Percentiles rank a stretch among this genome's conserved stretches.
Evolutionary conservation across 257 asterid species (phyloP).

Genomic region (Salvia miltiorrhiza): DNA sequence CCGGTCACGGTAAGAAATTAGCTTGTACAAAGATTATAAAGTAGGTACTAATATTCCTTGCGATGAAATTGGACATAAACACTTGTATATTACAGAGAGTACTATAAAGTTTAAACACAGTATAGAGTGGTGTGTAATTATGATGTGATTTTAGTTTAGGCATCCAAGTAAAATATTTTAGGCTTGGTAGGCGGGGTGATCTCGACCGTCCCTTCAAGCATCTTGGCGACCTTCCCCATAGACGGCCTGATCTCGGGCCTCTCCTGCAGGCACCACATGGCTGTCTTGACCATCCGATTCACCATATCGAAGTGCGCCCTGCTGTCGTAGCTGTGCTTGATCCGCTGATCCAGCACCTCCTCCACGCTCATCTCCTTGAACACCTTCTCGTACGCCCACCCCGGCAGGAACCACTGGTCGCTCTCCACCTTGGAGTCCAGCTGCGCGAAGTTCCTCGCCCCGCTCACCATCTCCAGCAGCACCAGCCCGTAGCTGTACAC

Average conservation of each 20-base stretch:
- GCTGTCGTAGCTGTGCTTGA: slow-evolving; percentile 53
- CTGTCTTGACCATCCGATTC: slow-evolving; percentile 81
- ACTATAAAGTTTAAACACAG: too few species aligned
- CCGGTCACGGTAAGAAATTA: too few species aligned
- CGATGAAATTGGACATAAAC: too few species aligned
- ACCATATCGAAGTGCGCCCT: slow-evolving; percentile 59
- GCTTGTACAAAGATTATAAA: too few species aligned
- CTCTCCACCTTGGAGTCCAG: slow-evolving; percentile 50
- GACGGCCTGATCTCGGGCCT: slow-evolving; percentile 69
- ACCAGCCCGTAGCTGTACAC: slow-evolving; percentile 85
- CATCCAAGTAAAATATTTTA: slow-evolving; percentile 50
- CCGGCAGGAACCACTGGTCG: slow-evolving; percentile 70
- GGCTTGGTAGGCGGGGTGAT: slow-evolving; percentile 71
- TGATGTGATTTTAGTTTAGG: not conserved
- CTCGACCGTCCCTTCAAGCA: slow-evolving; percentile 88
- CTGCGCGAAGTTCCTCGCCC: slow-evolving; percentile 54
- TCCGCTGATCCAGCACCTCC: slow-evolving; percentile 58
- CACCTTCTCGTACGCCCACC: slow-evolving; percentile 82
- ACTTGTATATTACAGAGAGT: too few species aligned
- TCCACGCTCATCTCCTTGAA: slow-evolving; percentile 68
- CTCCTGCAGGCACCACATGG: slow-evolving; percentile 90
- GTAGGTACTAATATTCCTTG: too few species aligned
- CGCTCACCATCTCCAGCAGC: slow-evolving; percentile 70
- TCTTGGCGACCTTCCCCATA: slow-evolving; percentile 92
- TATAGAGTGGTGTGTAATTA: too few species aligned